Evolutionary conservation across 805 yeast species (phyloP), one percentile per base, ranked within the genome.

Genomic region (Yarrowia phangngaensis): DNA sequence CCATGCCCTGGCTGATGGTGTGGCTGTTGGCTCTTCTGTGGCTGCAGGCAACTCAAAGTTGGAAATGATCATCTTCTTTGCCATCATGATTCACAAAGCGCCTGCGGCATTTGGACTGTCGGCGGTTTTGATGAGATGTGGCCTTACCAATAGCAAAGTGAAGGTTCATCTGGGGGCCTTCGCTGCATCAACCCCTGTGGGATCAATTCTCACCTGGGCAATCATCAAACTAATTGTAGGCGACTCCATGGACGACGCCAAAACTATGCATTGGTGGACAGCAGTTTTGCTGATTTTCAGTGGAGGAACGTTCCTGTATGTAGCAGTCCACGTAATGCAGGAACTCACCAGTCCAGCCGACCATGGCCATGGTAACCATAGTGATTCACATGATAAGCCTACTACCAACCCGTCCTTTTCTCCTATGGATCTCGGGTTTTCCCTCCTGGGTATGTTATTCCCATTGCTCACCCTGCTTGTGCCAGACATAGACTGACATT

Each of bases 81-180:
- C 85, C 9, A 75, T 84, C 20, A 69, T 83, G 52, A 58, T 81
- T 23, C 92, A 84, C 67, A 84, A 84, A 61, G 67, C 83, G 4
- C 92, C 92, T 0, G 81, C 90, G 0, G 72, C 86, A 4, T 80
- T 84, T 60, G 82, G 88, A 30, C 68, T 84, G 31, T 62, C 76
- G 4, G 71, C 84, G 1, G 68, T 82, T 12, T 66, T 84, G 22
- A 56, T 75, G 8, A 63, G 68, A 22, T 68, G 70, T 4, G 32
- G 40, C 2, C 51, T 71, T 2, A 36, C 67, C 23, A 51, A 57
- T 24, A 38, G 56, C 16, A 54, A 63, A 19, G 66, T 76, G 16
- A 55, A 69, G 43, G 60, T 71, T 19, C 82, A 81, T 56, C 56
- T 83, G 23, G 58, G 67, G 6, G 57, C 71, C 3, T 84, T 84